Percentiles rank a stretch among this genome's conserved stretches.
phyloP scores from a whole-genome alignment of 1,284 basidiomycete genomes.

The Earliella scabrosa region DNA sequence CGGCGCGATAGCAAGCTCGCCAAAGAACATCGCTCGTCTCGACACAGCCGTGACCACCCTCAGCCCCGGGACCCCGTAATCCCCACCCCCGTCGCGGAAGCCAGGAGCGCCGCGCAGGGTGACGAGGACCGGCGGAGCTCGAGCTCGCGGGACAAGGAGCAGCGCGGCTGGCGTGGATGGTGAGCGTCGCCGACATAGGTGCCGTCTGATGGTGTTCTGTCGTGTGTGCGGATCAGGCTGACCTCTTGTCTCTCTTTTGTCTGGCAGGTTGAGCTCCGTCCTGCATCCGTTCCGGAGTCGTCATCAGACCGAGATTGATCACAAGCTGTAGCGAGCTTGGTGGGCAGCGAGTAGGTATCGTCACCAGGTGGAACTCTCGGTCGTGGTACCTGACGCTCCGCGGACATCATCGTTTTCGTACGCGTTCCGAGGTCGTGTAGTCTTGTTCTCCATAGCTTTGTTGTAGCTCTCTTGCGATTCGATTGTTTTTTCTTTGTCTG shows the following conservation, averaged over 20 bases:
- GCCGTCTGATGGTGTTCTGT: conserved; percentile 7
- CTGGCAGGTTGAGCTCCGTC: conserved; percentile 13
- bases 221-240: not conserved
- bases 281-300: conserved; percentile 15
- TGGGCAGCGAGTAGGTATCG: not conserved
- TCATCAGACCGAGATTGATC: not conserved
- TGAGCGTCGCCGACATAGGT: conserved; percentile 21
- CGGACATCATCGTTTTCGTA: no score
- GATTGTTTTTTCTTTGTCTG: no score
- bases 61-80: not conserved
- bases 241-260: not conserved
- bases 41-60: not conserved
- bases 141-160: not conserved
- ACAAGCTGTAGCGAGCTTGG: not conserved
- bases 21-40: not conserved
- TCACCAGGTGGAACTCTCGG: no score
- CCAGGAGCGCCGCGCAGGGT: not conserved
- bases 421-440: no score
- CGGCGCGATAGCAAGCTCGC: conserved; percentile 1
- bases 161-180: conserved; percentile 26
- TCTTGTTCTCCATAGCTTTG: no score
- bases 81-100: not conserved
- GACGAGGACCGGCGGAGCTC: not conserved
- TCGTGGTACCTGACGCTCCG: no score
- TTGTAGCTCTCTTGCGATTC: no score